These are phyloP conservation scores for Avicennia marina DNA, from an alignment of 257 asterid genomes.

Conservation along the genomic window DNA sequence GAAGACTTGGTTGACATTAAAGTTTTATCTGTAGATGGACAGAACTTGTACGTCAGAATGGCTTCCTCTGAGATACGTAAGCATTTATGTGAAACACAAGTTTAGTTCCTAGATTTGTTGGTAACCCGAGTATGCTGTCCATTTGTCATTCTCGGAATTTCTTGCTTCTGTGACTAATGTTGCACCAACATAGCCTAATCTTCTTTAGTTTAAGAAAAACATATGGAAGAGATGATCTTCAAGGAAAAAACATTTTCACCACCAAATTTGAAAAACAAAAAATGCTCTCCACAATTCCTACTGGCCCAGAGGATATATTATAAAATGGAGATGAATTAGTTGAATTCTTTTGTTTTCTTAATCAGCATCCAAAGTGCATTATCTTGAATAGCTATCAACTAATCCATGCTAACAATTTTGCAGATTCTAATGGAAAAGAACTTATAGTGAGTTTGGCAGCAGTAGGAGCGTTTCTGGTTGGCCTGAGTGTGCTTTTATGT, in stretches of 20 bases:
- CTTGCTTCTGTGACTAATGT: not conserved
- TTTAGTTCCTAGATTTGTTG: too few relatives aligned
- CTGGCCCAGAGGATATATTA: too few relatives aligned
- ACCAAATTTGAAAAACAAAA: too few relatives aligned
- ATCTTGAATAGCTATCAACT: not conserved
- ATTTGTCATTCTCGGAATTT: not conserved
- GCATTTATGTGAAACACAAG: too few relatives aligned
- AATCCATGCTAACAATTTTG: not conserved
- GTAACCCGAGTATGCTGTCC: not conserved
- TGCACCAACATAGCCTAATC: not conserved
- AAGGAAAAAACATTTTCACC: too few relatives aligned
- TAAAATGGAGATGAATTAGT: too few relatives aligned
- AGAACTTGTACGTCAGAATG: constrained; percentile 29
- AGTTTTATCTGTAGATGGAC: constrained; percentile 9
- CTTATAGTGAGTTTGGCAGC: not conserved
- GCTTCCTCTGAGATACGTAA: constrained; percentile 28
- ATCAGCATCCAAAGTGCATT: too few relatives aligned
- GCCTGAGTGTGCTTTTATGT: too few relatives aligned
- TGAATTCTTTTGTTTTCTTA: too few relatives aligned
- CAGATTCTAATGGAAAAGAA: not conserved
- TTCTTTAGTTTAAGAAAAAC: too few relatives aligned
- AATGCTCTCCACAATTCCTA: too few relatives aligned
- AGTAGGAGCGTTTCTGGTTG: not conserved
- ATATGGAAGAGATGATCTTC: too few relatives aligned
- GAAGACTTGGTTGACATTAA: constrained; percentile 36